Conservation (phyloP, 768 basidiomycete species). For the Lentinula boryana region DNA sequence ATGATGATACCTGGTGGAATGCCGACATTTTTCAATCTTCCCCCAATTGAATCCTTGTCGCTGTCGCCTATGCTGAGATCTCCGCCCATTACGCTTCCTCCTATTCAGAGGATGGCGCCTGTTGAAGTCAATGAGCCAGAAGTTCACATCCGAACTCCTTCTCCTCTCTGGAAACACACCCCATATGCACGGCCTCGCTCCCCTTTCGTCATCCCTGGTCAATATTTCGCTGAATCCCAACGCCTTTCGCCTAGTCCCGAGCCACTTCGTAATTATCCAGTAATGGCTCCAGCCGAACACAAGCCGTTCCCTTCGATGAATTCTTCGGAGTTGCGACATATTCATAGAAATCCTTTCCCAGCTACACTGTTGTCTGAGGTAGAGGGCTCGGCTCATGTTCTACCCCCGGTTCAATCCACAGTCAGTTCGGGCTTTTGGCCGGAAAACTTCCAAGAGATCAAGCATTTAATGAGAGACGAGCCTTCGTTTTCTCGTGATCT, state of each 20-base stretch:
- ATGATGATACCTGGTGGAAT: slow-evolving; percentile 15
- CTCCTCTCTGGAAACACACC: slow-evolving; percentile 4
- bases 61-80: slow-evolving; percentile 1
- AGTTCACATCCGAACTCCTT: neutral
- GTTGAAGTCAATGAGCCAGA: neutral
- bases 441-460: slow-evolving; percentile 29
- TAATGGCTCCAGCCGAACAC: neutral
- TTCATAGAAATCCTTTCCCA: neutral
- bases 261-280: neutral
- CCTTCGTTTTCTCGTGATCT: slow-evolving; percentile 2
- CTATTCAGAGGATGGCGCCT: neutral
- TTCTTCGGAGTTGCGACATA: neutral
- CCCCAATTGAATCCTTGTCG: slow-evolving; percentile 1
- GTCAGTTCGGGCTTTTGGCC: slow-evolving; percentile 24
- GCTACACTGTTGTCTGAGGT: neutral
- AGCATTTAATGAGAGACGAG: slow-evolving; percentile 20
- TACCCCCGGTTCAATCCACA: neutral
- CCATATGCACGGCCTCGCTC: neutral
- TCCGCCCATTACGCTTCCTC: neutral
- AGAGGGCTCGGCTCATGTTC: neutral
- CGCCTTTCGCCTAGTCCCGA: neutral
- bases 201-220: slow-evolving; percentile 1
- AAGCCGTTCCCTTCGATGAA: neutral
- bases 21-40: slow-evolving; percentile 7
- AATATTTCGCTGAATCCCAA: neutral